Base-by-base conservation (phyloP, 163 green algal genomes). In the Prototheca wickerhamii region DNA sequence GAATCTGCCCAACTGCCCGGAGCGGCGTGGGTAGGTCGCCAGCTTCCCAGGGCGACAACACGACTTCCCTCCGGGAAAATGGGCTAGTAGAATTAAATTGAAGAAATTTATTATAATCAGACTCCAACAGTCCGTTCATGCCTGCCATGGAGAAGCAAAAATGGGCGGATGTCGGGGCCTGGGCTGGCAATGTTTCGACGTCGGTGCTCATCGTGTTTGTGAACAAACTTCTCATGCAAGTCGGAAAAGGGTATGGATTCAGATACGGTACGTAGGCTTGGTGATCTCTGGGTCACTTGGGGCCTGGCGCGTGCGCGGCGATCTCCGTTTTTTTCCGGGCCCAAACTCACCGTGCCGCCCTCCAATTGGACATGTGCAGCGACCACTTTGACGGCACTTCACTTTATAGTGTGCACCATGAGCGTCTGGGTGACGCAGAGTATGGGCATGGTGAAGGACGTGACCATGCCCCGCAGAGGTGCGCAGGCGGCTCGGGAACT, bases 171-270 rank as follows among this genome's bases (percentile, higher is more conserved):
- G 17, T 54, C 8, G 29, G 28, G 4, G 76, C 67, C 25, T 85
- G 75, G 75, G 58, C 58, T 6, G 61, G 68, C 43, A 97, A 97
- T 67, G 84, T 97, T 0, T 72, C 59, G 23, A 88, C 72, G 17
- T 87, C 74, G 20, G 91, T 97, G 3, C 52, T 84, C 2, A 96
- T 97, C 53, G 89, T 98, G 17, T 96, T 97, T 43, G 75, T 90
- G 4, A 98, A 98, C 73, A 97, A 97, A 60, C 55, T 93, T 8
- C 77, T 98, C 3, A 94, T 98, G 85, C 80, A 81, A 53, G 73
- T 28, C 4, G 31, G 8, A 30, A 31, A 15, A 29, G 55, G 55
- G 8, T 91, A 89, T 58, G 79, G 74, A 15, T 96, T 96, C 58
- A 69, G 80, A 15, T 96, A 87, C 66, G 87, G 72, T 82, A 33